A percentile compares a stretch with the other conserved stretches of the same genome.
Evolutionary conservation across 164 flowering plant genomes (phyloP).

Genomic region (Echeveria elegans): DNA sequence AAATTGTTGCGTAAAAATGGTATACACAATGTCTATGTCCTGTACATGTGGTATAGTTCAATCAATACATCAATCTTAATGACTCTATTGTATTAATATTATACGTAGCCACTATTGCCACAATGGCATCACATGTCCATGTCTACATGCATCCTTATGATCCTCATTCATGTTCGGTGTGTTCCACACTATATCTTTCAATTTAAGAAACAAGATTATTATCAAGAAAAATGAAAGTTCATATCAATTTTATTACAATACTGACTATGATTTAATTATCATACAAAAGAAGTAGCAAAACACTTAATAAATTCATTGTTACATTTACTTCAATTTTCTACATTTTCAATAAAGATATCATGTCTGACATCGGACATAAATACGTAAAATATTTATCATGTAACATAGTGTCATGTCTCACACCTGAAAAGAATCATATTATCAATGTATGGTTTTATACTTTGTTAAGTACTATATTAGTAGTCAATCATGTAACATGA

Average conservation of each 20-base stretch:
- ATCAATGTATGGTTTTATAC: no score
- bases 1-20: neutral
- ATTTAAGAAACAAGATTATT: neutral
- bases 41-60: neutral
- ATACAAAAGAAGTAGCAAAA: no score
- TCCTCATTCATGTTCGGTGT: neutral
- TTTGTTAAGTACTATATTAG: no score
- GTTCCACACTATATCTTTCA: neutral
- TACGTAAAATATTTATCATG: no score
- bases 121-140: constrained; percentile 6
- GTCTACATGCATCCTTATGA: neutral
- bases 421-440: no score
- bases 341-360: no score
- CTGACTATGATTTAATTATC: no score
- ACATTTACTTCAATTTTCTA: no score
- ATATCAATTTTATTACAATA: neutral
- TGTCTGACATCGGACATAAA: no score
- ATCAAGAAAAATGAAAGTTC: neutral
- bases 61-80: neutral
- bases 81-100: neutral
- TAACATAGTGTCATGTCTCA: no score
- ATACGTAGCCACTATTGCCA: neutral
- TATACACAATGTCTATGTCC: neutral
- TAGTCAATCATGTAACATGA: neutral
- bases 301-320: no score